Percentiles rank a stretch among this genome's conserved stretches.
These are phyloP conservation scores for Nemania sp. DNA, from an alignment of 2,329 filamentous ascomycete species.

Conservation along the genomic window DNA sequence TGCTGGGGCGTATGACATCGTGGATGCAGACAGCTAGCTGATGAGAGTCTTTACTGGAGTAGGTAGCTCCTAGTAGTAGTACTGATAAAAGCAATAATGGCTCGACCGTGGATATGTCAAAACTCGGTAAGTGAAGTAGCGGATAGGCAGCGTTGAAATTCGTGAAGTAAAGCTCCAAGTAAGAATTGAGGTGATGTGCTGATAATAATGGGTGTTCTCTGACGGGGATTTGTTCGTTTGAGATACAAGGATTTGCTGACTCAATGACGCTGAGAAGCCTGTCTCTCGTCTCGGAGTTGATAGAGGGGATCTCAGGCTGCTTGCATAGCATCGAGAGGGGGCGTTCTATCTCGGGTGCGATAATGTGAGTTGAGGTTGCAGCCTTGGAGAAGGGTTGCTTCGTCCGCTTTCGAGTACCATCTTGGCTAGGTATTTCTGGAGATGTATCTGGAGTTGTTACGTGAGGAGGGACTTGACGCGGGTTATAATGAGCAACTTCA, in stretches of 20 bases:
- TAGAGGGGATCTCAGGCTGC: neutral
- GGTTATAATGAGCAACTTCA: neutral
- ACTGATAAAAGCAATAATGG: constrained; percentile 58
- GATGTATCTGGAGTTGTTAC: neutral
- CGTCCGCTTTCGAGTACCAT: neutral
- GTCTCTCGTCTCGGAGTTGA: neutral
- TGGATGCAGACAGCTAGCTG: constrained; percentile 65
- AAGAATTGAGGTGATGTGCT: constrained; percentile 54
- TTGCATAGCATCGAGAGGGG: constrained; percentile 5
- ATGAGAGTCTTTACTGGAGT: constrained; percentile 60
- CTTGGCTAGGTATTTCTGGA: neutral
- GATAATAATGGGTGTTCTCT: constrained; percentile 56
- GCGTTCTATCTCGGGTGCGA: constrained; percentile 1
- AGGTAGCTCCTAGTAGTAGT: constrained; percentile 63
- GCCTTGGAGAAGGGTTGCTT: neutral
- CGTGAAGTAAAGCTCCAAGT: constrained; percentile 62
- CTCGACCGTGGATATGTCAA: constrained; percentile 53
- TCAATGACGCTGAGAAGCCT: constrained; percentile 44
- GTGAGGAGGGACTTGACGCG: neutral
- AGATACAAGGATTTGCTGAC: constrained; percentile 50
- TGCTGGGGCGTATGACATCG: constrained; percentile 60
- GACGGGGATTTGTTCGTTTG: constrained; percentile 51
- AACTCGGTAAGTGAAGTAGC: constrained; percentile 61
- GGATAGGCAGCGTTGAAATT: constrained; percentile 65
- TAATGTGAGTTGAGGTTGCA: neutral